Base-by-base conservation (phyloP, 1,284 basidiomycete species). In the Takashimella koratensis region DNA sequence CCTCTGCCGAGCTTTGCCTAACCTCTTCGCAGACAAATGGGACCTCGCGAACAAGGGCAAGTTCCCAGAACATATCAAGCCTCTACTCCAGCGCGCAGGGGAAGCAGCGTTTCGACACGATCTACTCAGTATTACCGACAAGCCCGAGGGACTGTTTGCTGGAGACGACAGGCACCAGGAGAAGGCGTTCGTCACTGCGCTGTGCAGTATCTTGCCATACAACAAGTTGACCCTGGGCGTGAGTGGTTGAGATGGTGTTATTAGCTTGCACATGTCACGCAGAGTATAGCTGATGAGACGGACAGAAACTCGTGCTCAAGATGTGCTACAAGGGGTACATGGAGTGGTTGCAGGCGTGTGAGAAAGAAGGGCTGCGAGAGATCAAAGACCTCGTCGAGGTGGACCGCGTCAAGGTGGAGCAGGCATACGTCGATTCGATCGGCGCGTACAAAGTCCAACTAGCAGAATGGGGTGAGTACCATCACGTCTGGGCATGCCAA, bases 31-130 rank as follows among this genome's bases (percentile, higher is more conserved):
- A 69, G 67, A 70, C 45, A 19, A 47, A 3, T 72, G 70, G 71
- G 55, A 63, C 27, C 41, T 48, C 4, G 44, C 44, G n/a, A 77
- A 80, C 54, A 91, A 89, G 77, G 86, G 86, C 67, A 95, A 92
- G 74, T 97, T 97, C 78, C 93, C 93, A 5, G 85, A 86, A 0
- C 68, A 77, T 3, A 78, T 98, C 65, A 92, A 90, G 64, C 86
- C 87, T 0, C 67, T 84, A 3, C 82, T 97, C 5, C 78, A 82
- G 26, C 76, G 84, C 26, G 82, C 90, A 30, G 88, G 91, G 1
- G 75, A 88, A 47, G 80, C 86, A 49, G 94, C 94, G 0, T 84
- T 95, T 64, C 79, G 83, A 49, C 80, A 90, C 36, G 88, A 65
- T 27, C 22, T 68, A 36, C 67, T 71, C 24, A 57, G 57, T 21